A percentile compares a stretch with the other conserved stretches of the same genome.
These are phyloP conservation scores for Sequoiadendron giganteum DNA, from an alignment of 75 land plant genomes.

Conservation along the genomic window DNA sequence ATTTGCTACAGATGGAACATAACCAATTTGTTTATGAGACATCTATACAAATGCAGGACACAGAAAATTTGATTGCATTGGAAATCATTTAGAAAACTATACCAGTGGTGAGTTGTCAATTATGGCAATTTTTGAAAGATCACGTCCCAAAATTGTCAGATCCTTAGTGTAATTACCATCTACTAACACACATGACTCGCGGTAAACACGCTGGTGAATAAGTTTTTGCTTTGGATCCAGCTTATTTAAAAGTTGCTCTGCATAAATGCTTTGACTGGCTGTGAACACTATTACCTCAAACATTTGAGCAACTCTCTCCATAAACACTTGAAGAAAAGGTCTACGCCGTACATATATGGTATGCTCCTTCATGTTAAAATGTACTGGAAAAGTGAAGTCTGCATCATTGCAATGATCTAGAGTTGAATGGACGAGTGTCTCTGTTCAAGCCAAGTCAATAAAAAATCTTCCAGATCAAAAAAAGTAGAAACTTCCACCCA, in stretches of 20 bases:
- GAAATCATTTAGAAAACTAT: constrained; percentile 3
- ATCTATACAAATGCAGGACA: background rate
- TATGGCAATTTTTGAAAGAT: constrained; percentile 66
- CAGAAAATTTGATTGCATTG: background rate
- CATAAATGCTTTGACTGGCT: constrained; percentile 89
- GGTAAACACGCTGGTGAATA: constrained; percentile 76
- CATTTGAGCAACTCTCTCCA: constrained; percentile 65
- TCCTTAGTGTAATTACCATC: constrained; percentile 84
- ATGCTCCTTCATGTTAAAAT: constrained; percentile 58
- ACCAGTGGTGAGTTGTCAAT: constrained; percentile 91
- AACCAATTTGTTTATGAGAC: background rate
- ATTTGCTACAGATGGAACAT: background rate
- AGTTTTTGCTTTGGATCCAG: constrained; percentile 75
- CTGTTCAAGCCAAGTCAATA: constrained; percentile 36
- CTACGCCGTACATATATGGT: constrained; percentile 81
- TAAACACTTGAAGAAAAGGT: constrained; percentile 68
- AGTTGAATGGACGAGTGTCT: constrained; percentile 82
- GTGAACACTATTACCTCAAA: constrained; percentile 88
- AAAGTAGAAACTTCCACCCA: background rate
- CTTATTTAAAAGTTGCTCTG: constrained; percentile 79
- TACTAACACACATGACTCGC: constrained; percentile 75
- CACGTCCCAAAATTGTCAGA: constrained; percentile 81
- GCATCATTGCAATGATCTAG: constrained; percentile 67
- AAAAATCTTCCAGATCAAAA: constrained; percentile 5
- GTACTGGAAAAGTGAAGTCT: constrained; percentile 79